These are phyloP conservation scores for Corymbia citriodora DNA, from an alignment of 441 rosid species.

Conservation along the genomic window DNA sequence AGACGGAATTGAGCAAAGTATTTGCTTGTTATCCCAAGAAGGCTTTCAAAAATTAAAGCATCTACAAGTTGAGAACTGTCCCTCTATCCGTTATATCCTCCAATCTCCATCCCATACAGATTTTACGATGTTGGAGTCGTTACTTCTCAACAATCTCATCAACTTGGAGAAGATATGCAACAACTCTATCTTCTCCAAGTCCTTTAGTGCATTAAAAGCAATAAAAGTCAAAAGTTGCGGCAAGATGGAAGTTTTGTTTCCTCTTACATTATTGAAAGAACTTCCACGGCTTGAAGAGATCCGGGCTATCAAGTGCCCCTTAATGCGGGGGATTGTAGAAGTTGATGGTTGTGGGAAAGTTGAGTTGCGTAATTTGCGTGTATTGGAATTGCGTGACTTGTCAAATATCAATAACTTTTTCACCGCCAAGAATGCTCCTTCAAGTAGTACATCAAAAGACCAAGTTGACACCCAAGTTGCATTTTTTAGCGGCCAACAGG, in stretches of 20 bases:
- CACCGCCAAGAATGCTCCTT: fast-evolving
- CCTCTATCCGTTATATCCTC: fast-evolving
- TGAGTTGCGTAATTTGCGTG: neutral
- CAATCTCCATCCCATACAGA: fast-evolving
- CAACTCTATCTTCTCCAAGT: neutral
- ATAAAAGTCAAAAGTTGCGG: fast-evolving
- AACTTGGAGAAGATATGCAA: neutral
- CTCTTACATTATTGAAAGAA: neutral
- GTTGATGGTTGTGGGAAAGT: neutral
- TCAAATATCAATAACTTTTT: neutral
- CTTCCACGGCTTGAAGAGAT: neutral
- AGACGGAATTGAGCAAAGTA: neutral
- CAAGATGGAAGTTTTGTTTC: neutral
- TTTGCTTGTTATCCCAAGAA: neutral
- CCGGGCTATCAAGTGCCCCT: fast-evolving
- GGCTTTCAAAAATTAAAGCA: neutral
- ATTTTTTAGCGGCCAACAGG: neutral
- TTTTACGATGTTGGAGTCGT: neutral
- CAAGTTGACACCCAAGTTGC: neutral
- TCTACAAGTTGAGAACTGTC: fast-evolving
- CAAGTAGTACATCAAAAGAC: neutral
- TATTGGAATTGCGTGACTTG: neutral
- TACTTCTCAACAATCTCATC: neutral
- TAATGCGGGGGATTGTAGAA: neutral
- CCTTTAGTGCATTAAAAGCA: neutral